These are phyloP conservation scores for Chalara sp. DNA, from an alignment of 2,329 filamentous ascomycete genomes.

Conservation along the genomic window DNA sequence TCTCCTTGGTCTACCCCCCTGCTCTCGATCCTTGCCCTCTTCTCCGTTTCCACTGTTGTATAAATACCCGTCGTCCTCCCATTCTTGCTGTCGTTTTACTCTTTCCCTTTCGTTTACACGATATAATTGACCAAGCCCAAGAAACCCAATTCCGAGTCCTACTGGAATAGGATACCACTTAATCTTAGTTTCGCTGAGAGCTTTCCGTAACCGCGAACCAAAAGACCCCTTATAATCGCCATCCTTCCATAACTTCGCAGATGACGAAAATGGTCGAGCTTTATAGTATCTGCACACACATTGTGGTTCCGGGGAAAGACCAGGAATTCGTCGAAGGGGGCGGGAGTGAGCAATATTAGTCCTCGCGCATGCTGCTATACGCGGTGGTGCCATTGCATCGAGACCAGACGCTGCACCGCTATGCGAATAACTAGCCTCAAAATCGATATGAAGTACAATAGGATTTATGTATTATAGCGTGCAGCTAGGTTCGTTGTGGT, in stretches of 20 bases:
- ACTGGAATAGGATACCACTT: slow-evolving; percentile 70
- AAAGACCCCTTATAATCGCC: slow-evolving; percentile 25
- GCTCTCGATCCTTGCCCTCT: slow-evolving; percentile 32
- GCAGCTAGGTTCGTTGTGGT: too few relatives aligned
- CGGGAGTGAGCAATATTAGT: slow-evolving; percentile 7
- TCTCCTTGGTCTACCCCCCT: slow-evolving; percentile 35
- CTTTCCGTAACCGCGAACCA: slow-evolving; percentile 42
- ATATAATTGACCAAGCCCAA: slow-evolving; percentile 59
- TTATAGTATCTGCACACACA: slow-evolving; percentile 10
- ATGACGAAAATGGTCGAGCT: slow-evolving; percentile 22
- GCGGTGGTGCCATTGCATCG: slow-evolving; percentile 10
- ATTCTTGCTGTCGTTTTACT: slow-evolving; percentile 25
- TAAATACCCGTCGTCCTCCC: slow-evolving; percentile 28
- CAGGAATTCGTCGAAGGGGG: background rate
- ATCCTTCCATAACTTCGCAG: slow-evolving; percentile 16
- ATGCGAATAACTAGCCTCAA: too few relatives aligned
- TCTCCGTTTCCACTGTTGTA: slow-evolving; percentile 19
- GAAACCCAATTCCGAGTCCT: slow-evolving; percentile 59
- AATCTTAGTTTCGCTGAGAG: slow-evolving; percentile 55
- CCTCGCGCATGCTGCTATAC: slow-evolving; percentile 9
- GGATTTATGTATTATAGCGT: too few relatives aligned
- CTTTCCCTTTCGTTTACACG: slow-evolving; percentile 47
- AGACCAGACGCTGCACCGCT: background rate
- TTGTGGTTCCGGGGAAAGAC: background rate
- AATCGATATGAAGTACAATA: too few relatives aligned